A percentile compares a stretch with the other conserved stretches of the same genome.
Conservation (phyloP, 2,329 filamentous ascomycete genomes). For the Leptographium radiaticola region DNA sequence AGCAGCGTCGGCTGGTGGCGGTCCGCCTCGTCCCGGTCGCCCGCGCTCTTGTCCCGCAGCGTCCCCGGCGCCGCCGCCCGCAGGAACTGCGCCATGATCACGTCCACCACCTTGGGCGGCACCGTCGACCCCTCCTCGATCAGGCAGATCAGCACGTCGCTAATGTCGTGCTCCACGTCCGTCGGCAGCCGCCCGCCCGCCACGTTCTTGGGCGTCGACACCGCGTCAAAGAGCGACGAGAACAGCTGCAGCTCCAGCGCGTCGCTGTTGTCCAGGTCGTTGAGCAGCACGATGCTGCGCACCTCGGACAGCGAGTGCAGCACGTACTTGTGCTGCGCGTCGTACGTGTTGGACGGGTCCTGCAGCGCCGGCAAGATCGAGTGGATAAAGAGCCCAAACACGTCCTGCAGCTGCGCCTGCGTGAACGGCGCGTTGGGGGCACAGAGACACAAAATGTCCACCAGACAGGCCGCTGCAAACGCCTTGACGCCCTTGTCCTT, state of each 20-base stretch:
- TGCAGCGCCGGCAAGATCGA: constrained; percentile 74
- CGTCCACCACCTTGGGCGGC: constrained; percentile 72
- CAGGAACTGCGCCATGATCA: constrained; percentile 91
- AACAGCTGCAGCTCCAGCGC: constrained; percentile 71
- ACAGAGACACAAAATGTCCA: constrained; percentile 85
- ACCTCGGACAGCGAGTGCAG: constrained; percentile 79
- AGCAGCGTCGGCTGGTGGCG: constrained; percentile 70
- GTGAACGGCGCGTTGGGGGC: constrained; percentile 94
- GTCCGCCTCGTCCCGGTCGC: constrained; percentile 41
- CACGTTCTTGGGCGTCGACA: constrained; percentile 63
- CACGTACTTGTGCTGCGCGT: constrained; percentile 85
- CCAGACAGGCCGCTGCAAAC: constrained; percentile 76
- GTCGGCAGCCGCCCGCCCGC: constrained; percentile 76
- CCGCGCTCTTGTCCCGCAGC: constrained; percentile 39
- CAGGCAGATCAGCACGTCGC: constrained; percentile 66
- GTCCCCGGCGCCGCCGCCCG: constrained; percentile 64
- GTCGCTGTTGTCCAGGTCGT: constrained; percentile 74
- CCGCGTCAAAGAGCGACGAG: constrained; percentile 79
- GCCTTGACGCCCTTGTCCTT: constrained; percentile 91
- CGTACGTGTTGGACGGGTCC: constrained; percentile 79
- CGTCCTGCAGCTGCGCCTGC: constrained; percentile 82
- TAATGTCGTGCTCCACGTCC: constrained; percentile 89
- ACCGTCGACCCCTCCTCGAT: constrained; percentile 76
- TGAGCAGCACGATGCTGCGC: constrained; percentile 86
- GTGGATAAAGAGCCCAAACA: constrained; percentile 80